These are phyloP conservation scores for Botrytis deweyae DNA, from an alignment of 2,329 filamentous ascomycete genomes.

Conservation along the genomic window DNA sequence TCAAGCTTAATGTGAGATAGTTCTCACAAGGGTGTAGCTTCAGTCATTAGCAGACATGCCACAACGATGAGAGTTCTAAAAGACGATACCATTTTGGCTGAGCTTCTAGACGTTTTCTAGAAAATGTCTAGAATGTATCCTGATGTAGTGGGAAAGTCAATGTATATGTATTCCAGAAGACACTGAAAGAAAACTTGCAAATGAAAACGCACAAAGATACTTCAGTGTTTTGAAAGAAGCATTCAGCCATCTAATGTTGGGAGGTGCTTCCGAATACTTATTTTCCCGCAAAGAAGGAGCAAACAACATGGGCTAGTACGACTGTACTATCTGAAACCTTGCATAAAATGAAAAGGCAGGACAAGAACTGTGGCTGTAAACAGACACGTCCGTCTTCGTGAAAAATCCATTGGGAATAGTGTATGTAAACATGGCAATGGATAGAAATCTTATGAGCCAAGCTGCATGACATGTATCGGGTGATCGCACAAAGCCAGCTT, in stretches of 20 bases:
- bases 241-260: background rate
- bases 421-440: slow-evolving; percentile 1
- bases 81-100: slow-evolving; percentile 19
- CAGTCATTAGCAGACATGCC: slow-evolving; percentile 24
- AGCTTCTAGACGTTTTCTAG: background rate
- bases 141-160: background rate
- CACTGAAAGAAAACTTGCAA: background rate
- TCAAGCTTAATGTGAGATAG: background rate
- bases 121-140: background rate
- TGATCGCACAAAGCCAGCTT: slow-evolving; percentile 15
- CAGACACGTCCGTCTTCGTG: slow-evolving; percentile 4
- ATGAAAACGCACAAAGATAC: background rate
- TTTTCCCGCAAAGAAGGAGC: slow-evolving; percentile 7
- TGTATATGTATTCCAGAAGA: background rate
- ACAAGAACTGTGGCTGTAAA: slow-evolving; percentile 3
- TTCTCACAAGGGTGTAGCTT: slow-evolving; percentile 31
- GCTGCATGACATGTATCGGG: slow-evolving; percentile 4
- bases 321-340: background rate
- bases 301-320: background rate
- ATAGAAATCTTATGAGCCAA: background rate
- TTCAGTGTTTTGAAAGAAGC: background rate
- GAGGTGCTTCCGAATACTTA: slow-evolving; percentile 8
- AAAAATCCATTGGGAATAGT: background rate
- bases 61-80: slow-evolving; percentile 27
- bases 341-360: background rate